phyloP scores from a whole-genome alignment of 2,329 filamentous ascomycete genomes.

The Fragosphaeria purpurea region DNA sequence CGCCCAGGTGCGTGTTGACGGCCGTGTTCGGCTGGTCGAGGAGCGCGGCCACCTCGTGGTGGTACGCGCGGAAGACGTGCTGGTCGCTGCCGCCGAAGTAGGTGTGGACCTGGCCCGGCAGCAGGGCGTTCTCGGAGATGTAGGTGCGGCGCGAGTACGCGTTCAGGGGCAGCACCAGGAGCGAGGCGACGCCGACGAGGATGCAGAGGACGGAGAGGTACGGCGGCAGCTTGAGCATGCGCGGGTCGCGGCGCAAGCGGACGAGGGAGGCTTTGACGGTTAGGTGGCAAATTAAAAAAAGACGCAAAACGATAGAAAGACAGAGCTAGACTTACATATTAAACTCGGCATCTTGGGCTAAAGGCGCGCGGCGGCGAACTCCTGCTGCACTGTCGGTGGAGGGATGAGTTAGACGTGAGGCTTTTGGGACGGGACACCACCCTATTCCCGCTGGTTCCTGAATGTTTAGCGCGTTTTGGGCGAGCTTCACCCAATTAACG shows the following conservation, averaged over 20 bases:
- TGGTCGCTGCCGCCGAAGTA: conserved; percentile 97
- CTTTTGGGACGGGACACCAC: conserved; percentile 4
- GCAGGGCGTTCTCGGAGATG: conserved; percentile 91
- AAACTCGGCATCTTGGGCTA: conserved; percentile 39
- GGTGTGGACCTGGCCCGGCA: conserved; percentile 93
- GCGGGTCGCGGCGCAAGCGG: conserved; percentile 67
- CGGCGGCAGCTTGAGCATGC: conserved; percentile 72
- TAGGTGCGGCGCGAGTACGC: conserved; percentile 89
- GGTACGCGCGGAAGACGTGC: conserved; percentile 84
- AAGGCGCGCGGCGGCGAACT: not conserved
- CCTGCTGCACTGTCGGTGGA: too few species aligned
- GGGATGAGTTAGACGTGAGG: not conserved
- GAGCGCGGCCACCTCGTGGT: conserved; percentile 61
- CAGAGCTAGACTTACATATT: conserved; percentile 32
- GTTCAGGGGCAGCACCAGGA: conserved; percentile 80
- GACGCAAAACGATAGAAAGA: not conserved
- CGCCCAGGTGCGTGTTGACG: conserved; percentile 62
- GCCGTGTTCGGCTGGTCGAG: conserved; percentile 40
- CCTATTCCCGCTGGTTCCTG: not conserved
- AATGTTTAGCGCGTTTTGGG: not conserved
- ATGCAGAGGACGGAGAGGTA: conserved; percentile 82
- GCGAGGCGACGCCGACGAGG: conserved; percentile 76
- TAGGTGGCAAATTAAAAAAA: conserved; percentile 1
- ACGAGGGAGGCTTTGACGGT: conserved; percentile 44
- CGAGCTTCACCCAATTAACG: not conserved